These are phyloP conservation scores for Recurvomyces mirabilis DNA, from an alignment of 495 filamentous ascomycete genomes.

Conservation along the genomic window DNA sequence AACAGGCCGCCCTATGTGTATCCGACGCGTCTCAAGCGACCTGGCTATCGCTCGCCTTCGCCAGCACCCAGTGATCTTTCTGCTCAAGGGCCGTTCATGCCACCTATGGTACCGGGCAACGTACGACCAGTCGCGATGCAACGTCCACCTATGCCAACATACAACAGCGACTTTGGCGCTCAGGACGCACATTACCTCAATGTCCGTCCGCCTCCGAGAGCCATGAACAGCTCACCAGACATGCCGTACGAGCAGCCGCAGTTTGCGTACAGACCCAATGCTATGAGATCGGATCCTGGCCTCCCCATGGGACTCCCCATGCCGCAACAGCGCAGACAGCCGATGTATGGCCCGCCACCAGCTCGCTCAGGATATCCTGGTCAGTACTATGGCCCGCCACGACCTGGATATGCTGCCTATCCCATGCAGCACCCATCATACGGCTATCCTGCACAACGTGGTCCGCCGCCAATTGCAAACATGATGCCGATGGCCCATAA, in stretches of 20 bases:
- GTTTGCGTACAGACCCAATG: slow-evolving; percentile 9
- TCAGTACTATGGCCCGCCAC: slow-evolving; percentile 8
- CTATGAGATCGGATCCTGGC: slow-evolving; percentile 15
- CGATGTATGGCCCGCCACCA: slow-evolving; percentile 1
- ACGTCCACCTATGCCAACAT: slow-evolving; percentile 12
- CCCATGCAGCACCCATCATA: slow-evolving; percentile 7
- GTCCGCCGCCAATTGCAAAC: slow-evolving; percentile 6
- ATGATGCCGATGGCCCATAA: slow-evolving; percentile 12
- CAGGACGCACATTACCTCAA: slow-evolving; percentile 8
- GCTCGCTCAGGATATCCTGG: slow-evolving; percentile 1
- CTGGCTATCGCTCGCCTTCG: slow-evolving; percentile 52
- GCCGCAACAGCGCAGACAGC: neutral
- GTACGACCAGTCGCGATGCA: slow-evolving; percentile 2
- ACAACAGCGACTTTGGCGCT: slow-evolving; percentile 17
- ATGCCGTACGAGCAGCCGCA: slow-evolving; percentile 11
- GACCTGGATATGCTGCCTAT: slow-evolving; percentile 11
- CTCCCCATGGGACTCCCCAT: slow-evolving; percentile 1
- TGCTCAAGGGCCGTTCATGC: neutral
- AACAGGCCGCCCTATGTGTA: slow-evolving; percentile 52
- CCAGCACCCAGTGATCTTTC: slow-evolving; percentile 43
- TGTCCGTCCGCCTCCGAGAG: slow-evolving; percentile 15
- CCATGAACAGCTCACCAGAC: slow-evolving; percentile 14
- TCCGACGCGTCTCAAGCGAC: slow-evolving; percentile 52
- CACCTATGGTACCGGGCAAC: neutral
- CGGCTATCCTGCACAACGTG: slow-evolving; percentile 8